Percentiles rank a stretch among this genome's conserved stretches.
Conservation (phyloP, 2,329 filamentous ascomycete genomes). For the Truncatella angustata region DNA sequence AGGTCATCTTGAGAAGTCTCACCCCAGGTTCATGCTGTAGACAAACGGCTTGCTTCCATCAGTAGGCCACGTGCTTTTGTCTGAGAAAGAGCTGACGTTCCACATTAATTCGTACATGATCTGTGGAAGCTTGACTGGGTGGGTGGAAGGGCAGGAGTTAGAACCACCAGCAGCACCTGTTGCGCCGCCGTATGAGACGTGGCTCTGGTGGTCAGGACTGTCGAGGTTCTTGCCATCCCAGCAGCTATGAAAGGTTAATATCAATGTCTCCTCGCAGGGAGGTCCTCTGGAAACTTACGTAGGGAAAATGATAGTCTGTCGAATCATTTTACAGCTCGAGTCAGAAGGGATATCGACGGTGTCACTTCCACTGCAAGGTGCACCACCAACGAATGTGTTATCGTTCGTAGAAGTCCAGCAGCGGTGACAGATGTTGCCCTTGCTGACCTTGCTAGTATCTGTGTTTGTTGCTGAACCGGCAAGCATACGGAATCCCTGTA, state of each 20-base stretch:
- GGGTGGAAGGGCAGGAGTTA: slow-evolving; percentile 43
- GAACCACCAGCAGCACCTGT: slow-evolving; percentile 42
- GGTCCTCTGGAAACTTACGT: slow-evolving; percentile 25
- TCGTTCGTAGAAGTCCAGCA: slow-evolving; percentile 47
- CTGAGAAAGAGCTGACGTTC: slow-evolving; percentile 40
- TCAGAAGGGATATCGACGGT: slow-evolving; percentile 47
- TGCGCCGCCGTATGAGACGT: slow-evolving; percentile 42
- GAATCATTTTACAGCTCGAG: slow-evolving; percentile 49
- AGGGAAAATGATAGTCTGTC: slow-evolving; percentile 51
- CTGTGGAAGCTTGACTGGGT: slow-evolving; percentile 46
- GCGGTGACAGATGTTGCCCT: slow-evolving; percentile 43
- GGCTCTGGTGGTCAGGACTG: no score
- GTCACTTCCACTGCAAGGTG: slow-evolving; percentile 47
- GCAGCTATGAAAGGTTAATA: slow-evolving; percentile 31
- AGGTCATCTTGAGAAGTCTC: slow-evolving; percentile 16
- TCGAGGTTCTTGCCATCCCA: slow-evolving; percentile 49
- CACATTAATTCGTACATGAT: slow-evolving; percentile 50
- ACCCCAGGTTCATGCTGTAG: slow-evolving; percentile 43
- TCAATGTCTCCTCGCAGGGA: slow-evolving; percentile 26
- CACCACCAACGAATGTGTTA: slow-evolving; percentile 44
- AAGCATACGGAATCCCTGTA: slow-evolving; percentile 45
- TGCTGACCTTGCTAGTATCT: slow-evolving; percentile 34
- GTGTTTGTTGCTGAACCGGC: slow-evolving; percentile 42
- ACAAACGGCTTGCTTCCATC: slow-evolving; percentile 41
- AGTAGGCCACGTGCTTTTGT: slow-evolving; percentile 41